A percentile compares a stretch with the other conserved stretches of the same genome.
Evolutionary conservation across 352 stramenopile species (phyloP).

Genomic region (Proteromonas lacertae): DNA sequence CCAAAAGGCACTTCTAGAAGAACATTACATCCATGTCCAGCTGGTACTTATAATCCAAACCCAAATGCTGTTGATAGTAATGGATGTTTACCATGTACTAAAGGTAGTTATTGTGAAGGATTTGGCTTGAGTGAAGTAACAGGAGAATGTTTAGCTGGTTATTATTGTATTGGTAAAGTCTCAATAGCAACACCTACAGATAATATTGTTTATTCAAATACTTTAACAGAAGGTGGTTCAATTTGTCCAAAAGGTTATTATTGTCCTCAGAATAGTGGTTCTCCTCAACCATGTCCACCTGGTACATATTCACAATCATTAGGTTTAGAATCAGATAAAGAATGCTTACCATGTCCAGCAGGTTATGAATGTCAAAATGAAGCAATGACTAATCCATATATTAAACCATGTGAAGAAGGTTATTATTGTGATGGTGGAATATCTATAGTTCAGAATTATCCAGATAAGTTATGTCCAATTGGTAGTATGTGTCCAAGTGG

Average conservation of each 20-base stretch:
- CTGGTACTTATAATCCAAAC: neutral
- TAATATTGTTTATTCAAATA: slow-evolving; percentile 32
- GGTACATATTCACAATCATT: slow-evolving; percentile 16
- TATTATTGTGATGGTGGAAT: slow-evolving; percentile 28
- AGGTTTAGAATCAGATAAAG: slow-evolving; percentile 2
- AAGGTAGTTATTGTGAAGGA: slow-evolving; percentile 38
- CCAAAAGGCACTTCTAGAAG: neutral
- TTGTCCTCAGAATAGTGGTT: slow-evolving; percentile 11
- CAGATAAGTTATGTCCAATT: slow-evolving; percentile 36
- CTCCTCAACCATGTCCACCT: slow-evolving; percentile 10
- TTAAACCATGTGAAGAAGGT: slow-evolving; percentile 8
- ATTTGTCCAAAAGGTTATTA: slow-evolving; percentile 23
- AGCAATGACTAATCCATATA: slow-evolving; percentile 3
- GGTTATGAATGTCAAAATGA: slow-evolving; percentile 24
- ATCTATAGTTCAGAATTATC: slow-evolving; percentile 24
- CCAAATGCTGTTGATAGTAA: neutral
- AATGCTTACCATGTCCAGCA: slow-evolving; percentile 14
- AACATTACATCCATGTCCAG: too few relatives aligned
- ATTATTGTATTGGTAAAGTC: slow-evolving; percentile 44
- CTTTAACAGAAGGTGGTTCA: slow-evolving; percentile 2
- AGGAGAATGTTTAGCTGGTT: slow-evolving; percentile 9
- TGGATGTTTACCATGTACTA: slow-evolving; percentile 33
- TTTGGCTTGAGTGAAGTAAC: slow-evolving; percentile 15
- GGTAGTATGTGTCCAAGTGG: slow-evolving; percentile 2
- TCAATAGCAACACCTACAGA: slow-evolving; percentile 20